phyloP scores from a whole-genome alignment of 192 early-diverging fungal species.

The Podila epicladia region DNA sequence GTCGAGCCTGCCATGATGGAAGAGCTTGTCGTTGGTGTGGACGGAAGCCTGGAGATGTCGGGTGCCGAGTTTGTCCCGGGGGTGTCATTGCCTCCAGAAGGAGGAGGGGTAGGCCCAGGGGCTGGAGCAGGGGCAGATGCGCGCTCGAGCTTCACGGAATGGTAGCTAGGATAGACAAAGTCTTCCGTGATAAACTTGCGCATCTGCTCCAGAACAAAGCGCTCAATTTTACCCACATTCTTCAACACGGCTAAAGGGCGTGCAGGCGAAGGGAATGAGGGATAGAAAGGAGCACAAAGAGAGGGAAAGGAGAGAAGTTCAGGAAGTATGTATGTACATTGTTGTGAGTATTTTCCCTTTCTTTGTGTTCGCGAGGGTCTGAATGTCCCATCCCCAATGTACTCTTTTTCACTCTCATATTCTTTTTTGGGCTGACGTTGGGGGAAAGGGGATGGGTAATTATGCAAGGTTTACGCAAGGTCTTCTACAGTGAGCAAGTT shows the following conservation, averaged over 20 bases:
- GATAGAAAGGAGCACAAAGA: conserved; percentile 2
- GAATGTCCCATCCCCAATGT: too few species aligned
- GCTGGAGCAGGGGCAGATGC: background rate
- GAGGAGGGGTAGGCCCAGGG: background rate
- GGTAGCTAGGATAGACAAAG: conserved; percentile 81
- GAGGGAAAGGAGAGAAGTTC: background rate
- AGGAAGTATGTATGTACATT: background rate
- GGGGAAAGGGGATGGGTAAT: too few species aligned
- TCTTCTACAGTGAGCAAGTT: background rate
- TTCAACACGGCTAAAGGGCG: conserved; percentile 68
- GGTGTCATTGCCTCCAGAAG: too few species aligned
- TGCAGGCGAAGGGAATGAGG: background rate
- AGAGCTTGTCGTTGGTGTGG: background rate
- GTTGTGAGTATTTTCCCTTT: background rate
- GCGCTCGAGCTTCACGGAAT: conserved; percentile 62
- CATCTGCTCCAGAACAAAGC: conserved; percentile 82
- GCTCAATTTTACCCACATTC: conserved; percentile 85
- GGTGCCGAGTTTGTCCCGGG: too few species aligned
- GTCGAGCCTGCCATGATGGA: background rate
- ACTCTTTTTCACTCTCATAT: too few species aligned
- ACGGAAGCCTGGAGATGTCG: background rate
- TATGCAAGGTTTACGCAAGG: too few species aligned
- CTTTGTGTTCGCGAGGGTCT: background rate
- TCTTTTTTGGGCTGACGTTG: too few species aligned
- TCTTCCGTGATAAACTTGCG: conserved; percentile 79